Percentiles rank a stretch among this genome's conserved stretches.
phyloP scores from a whole-genome alignment of 2,329 filamentous ascomycete genomes.

The Pseudogymnoascus sp. region DNA sequence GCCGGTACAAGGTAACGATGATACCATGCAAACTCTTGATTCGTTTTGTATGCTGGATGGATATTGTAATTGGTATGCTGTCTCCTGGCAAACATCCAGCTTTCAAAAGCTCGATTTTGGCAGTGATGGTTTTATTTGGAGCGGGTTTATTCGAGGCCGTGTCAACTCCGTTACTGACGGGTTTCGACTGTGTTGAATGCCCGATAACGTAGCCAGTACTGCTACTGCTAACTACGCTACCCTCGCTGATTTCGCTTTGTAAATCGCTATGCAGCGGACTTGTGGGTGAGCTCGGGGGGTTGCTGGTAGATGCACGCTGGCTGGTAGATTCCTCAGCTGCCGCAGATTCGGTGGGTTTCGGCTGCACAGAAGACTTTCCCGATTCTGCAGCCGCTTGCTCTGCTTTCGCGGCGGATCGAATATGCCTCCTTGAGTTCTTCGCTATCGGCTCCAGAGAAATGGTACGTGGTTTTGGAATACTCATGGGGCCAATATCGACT shows the following conservation, averaged over 20 bases:
- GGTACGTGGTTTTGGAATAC: slow-evolving; percentile 66
- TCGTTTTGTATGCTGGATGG: slow-evolving; percentile 78
- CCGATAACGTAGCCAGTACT: slow-evolving; percentile 32
- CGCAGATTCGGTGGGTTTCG: slow-evolving; percentile 15
- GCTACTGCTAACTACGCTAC: slow-evolving; percentile 41
- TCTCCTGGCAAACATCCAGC: slow-evolving; percentile 84
- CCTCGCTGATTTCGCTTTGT: slow-evolving; percentile 62
- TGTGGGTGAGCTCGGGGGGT: slow-evolving; percentile 38
- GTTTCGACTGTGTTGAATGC: slow-evolving; percentile 39
- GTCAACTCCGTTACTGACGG: slow-evolving; percentile 53
- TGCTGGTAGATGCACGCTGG: slow-evolving; percentile 28
- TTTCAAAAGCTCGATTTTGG: slow-evolving; percentile 72
- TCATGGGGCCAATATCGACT: slow-evolving; percentile 73
- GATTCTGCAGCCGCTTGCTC: slow-evolving; percentile 15
- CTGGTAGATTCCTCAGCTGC: slow-evolving; percentile 27
- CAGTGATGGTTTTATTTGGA: slow-evolving; percentile 74
- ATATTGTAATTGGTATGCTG: slow-evolving; percentile 68
- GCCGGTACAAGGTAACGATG: slow-evolving; percentile 84
- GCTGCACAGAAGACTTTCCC: background rate
- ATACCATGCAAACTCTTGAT: slow-evolving; percentile 89
- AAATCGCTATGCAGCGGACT: slow-evolving; percentile 43
- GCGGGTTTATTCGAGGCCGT: slow-evolving; percentile 34
- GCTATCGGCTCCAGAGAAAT: slow-evolving; percentile 84
- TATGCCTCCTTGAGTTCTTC: slow-evolving; percentile 58
- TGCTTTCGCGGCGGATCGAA: slow-evolving; percentile 28